phyloP scores from a whole-genome alignment of 371 early-diverging fungal species.

The Mortierella sp. region DNA sequence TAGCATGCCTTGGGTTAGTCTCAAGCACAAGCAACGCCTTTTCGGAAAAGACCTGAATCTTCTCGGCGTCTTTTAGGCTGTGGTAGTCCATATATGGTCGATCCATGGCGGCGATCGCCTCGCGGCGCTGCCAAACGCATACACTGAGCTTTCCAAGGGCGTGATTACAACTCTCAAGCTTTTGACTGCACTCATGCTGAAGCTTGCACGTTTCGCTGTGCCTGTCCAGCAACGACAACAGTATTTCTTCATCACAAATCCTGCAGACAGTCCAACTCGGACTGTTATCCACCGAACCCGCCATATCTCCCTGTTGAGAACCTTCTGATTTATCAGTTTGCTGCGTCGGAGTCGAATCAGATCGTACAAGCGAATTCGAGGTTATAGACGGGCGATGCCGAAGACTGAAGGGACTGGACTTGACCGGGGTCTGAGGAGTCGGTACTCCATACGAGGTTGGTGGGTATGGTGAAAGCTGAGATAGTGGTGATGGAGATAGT shows the following conservation, averaged over 20 bases:
- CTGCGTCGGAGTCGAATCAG: conserved; percentile 20
- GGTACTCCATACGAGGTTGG: conserved; percentile 22
- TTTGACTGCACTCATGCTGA: conserved; percentile 52
- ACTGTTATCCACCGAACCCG: conserved; percentile 5
- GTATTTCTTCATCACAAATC: conserved; percentile 51
- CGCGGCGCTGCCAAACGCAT: conserved; percentile 45
- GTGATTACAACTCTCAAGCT: conserved; percentile 50
- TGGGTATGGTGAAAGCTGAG: conserved; percentile 30
- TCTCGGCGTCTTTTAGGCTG: conserved; percentile 46
- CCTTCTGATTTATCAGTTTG: conserved; percentile 6
- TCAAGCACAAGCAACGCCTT: conserved; percentile 39
- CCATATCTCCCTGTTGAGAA: background rate
- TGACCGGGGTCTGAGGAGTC: conserved; percentile 13
- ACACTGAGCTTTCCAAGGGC: conserved; percentile 39
- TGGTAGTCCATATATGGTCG: conserved; percentile 55
- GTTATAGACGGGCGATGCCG: conserved; percentile 34
- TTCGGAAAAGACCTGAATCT: conserved; percentile 36
- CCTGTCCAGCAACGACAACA: conserved; percentile 41
- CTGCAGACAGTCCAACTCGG: conserved; percentile 38
- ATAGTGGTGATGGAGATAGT: conserved; percentile 23
- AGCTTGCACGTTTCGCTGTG: conserved; percentile 53
- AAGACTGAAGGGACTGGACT: conserved; percentile 26
- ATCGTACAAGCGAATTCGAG: conserved; percentile 15
- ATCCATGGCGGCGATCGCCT: conserved; percentile 40
- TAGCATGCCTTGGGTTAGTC: conserved; percentile 37